Conservation (phyloP, 805 yeast species). For the Saturnispora saitoi region DNA sequence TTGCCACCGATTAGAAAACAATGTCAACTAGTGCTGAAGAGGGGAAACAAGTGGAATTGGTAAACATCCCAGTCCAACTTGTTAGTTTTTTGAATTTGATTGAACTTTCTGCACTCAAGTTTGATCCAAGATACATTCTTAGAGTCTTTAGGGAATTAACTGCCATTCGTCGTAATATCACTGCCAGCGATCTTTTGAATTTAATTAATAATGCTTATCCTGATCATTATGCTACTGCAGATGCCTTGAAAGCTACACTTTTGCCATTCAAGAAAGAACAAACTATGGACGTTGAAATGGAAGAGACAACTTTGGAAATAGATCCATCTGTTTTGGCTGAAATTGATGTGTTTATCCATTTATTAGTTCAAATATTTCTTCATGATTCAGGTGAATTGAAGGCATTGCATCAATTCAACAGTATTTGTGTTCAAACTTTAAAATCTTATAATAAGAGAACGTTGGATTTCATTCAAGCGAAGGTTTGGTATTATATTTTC, state of each 20-base stretch:
- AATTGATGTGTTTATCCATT: constrained; percentile 67
- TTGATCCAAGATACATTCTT: constrained; percentile 82
- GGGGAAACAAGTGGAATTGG: neutral
- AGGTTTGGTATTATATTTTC: constrained; percentile 85
- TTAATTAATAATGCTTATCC: constrained; percentile 53
- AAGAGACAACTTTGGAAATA: constrained; percentile 12
- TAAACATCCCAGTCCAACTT: constrained; percentile 5
- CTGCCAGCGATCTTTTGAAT: constrained; percentile 43
- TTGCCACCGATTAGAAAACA: constrained; percentile 10
- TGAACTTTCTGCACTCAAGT: constrained; percentile 35
- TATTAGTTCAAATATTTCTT: constrained; percentile 68
- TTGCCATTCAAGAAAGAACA: constrained; percentile 23
- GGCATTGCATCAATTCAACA: constrained; percentile 46
- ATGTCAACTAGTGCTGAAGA: constrained; percentile 9
- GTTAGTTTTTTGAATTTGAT: constrained; percentile 14
- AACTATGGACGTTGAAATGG: constrained; percentile 25
- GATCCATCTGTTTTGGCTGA: constrained; percentile 56
- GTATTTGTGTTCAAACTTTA: constrained; percentile 43
- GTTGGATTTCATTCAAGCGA: constrained; percentile 78
- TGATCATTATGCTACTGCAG: constrained; percentile 32
- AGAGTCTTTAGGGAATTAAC: constrained; percentile 81
- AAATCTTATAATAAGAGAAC: constrained; percentile 69
- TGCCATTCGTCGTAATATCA: constrained; percentile 57
- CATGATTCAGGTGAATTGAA: constrained; percentile 50
- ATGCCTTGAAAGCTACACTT: constrained; percentile 32